Conservation (phyloP, 2,329 filamentous ascomycete genomes). For the Alternaria angustiovoidea region DNA sequence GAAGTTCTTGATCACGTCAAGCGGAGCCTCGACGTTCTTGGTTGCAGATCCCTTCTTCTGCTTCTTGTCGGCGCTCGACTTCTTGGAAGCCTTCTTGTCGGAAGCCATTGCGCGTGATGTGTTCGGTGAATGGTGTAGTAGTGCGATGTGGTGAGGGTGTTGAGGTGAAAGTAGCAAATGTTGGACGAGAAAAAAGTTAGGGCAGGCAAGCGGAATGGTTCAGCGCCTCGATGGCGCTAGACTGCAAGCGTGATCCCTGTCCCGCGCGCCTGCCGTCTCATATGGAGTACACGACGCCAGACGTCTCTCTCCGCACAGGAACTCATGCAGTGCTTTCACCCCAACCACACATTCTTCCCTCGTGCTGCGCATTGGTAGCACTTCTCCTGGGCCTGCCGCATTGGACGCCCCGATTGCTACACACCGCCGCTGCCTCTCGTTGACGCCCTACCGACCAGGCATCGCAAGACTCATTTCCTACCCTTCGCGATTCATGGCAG, state of each 20-base stretch:
- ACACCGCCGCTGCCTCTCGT: constrained; percentile 12
- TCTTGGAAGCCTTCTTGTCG: constrained; percentile 29
- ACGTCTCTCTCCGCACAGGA: constrained; percentile 27
- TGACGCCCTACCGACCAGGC: constrained; percentile 15
- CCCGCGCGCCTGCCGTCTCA: constrained; percentile 30
- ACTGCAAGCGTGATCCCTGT: constrained; percentile 19
- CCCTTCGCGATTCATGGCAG: constrained; percentile 33
- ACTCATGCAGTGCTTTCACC: constrained; percentile 19
- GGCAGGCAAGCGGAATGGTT: constrained; percentile 25
- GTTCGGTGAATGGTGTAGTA: not conserved
- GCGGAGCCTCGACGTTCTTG: constrained; percentile 17
- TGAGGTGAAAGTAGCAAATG: constrained; percentile 11
- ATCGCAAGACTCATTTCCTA: constrained; percentile 22
- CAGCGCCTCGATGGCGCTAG: constrained; percentile 25
- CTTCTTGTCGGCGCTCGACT: constrained; percentile 29
- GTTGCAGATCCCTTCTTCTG: constrained; percentile 15
- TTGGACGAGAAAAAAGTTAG: constrained; percentile 33
- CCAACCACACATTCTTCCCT: constrained; percentile 12
- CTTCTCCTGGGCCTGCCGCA: not conserved
- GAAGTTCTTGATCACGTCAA: constrained; percentile 48
- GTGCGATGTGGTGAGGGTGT: constrained; percentile 2
- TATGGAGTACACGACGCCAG: constrained; percentile 28
- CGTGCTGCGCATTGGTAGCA: constrained; percentile 6
- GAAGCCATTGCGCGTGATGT: constrained; percentile 35
- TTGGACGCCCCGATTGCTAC: constrained; percentile 3